Conservation (phyloP, 192 early-diverging fungal genomes). For the Irineochytrium annulatum region DNA sequence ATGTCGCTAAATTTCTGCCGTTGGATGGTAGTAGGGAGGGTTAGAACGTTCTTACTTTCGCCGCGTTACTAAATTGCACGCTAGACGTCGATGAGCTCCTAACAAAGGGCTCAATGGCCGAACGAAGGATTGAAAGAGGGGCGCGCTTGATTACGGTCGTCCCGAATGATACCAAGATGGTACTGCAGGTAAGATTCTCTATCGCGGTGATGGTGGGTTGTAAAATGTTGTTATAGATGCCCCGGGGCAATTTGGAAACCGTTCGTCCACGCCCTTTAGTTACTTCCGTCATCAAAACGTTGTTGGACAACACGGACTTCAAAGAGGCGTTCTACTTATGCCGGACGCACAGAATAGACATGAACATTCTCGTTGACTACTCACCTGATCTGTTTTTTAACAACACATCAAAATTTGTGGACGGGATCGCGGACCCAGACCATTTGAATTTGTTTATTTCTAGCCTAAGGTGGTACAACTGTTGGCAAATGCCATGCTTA, state of each 20-base stretch:
- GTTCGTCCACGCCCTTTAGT: conserved; percentile 87
- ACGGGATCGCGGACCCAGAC: conserved; percentile 74
- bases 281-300: conserved; percentile 40
- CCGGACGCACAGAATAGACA: conserved; percentile 86
- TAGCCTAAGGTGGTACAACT: conserved; percentile 43
- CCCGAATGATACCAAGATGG: conserved; percentile 60
- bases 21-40: no score
- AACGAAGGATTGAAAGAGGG: conserved; percentile 86
- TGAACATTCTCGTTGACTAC: conserved; percentile 89
- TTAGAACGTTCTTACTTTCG: no score
- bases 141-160: conserved; percentile 77
- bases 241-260: conserved; percentile 94
- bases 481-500: conserved; percentile 12
- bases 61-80: no score
- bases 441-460: conserved; percentile 88
- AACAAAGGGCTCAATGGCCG: no score
- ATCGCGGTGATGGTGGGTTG: background rate
- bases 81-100: no score
- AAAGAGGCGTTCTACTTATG: conserved; percentile 74
- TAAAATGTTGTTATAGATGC: conserved; percentile 68
- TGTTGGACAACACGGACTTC: conserved; percentile 53
- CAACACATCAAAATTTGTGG: conserved; percentile 68
- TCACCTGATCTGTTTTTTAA: conserved; percentile 62
- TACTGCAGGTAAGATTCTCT: conserved; percentile 68
- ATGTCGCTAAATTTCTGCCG: conserved; percentile 72